Percentiles rank a stretch among this genome's conserved stretches.
phyloP scores from a whole-genome alignment of 148 eudicot genomes.

The Vaccinium myrtillus region DNA sequence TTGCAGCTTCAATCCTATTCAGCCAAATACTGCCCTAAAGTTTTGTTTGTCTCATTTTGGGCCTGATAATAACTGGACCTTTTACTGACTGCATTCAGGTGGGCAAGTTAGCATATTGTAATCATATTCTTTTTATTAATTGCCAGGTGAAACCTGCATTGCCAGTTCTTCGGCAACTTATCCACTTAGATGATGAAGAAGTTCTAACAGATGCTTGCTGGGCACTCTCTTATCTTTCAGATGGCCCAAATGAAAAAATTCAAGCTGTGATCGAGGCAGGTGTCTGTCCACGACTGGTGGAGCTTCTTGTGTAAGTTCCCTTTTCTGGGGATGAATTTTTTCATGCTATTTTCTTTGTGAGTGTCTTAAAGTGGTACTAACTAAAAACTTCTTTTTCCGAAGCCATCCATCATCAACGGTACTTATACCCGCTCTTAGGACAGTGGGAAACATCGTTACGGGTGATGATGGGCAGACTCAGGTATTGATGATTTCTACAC shows the following conservation, averaged over 20 bases:
- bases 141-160: conserved; percentile 77
- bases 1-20: background rate
- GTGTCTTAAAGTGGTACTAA: conserved; percentile 18
- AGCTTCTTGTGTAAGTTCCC: conserved; percentile 67
- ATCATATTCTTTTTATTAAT: conserved; percentile 8
- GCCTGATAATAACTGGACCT: background rate
- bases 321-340: background rate
- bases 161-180: conserved; percentile 75
- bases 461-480: conserved; percentile 52
- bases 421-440: conserved; percentile 50
- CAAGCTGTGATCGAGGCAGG: conserved; percentile 94
- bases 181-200: conserved; percentile 77
- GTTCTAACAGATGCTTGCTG: conserved; percentile 94
- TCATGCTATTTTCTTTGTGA: background rate
- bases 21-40: background rate
- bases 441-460: conserved; percentile 51
- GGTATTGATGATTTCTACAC: conserved; percentile 20
- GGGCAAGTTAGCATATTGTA: conserved; percentile 6
- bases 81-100: background rate
- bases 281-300: conserved; percentile 80
- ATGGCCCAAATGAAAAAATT: conserved; percentile 93
- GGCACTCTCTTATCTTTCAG: conserved; percentile 96
- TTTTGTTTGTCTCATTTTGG: background rate
- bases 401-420: conserved; percentile 52
- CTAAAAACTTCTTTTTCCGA: background rate